These are phyloP conservation scores for Sarcocystis neurona DNA, from an alignment of 169 alveolate species.

Conservation along the genomic window DNA sequence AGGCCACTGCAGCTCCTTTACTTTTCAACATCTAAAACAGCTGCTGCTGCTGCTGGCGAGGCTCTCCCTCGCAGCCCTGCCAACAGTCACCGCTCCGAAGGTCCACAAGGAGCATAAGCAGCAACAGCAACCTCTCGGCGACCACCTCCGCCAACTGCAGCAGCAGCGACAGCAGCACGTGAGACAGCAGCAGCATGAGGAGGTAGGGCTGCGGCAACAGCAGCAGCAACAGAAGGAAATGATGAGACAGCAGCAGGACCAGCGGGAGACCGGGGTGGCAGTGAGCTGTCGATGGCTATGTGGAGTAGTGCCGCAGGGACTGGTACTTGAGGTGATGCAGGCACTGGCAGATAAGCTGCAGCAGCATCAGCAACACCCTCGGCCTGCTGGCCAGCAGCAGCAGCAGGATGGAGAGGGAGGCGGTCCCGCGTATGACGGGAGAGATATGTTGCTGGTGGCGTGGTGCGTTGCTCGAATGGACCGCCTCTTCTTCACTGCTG, in stretches of 20 bases:
- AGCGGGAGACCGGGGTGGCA: conserved; percentile 11
- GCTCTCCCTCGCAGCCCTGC: background rate
- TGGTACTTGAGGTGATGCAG: conserved; percentile 1
- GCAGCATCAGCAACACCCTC: no score
- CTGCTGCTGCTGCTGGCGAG: conserved; percentile 38
- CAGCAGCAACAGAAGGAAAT: background rate
- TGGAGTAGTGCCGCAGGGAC: no score
- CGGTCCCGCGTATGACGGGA: background rate
- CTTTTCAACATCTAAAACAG: conserved; percentile 13
- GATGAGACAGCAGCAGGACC: background rate
- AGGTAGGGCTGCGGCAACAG: background rate
- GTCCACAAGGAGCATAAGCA: background rate
- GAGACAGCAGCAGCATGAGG: no score
- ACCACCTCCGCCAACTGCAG: no score
- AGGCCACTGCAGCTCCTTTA: conserved; percentile 10
- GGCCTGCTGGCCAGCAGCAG: background rate
- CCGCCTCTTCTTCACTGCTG: background rate
- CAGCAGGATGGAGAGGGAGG: background rate
- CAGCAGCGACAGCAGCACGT: no score
- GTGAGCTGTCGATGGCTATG: no score
- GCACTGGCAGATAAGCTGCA: conserved; percentile 11
- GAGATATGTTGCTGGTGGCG: conserved; percentile 19
- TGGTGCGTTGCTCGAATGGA: conserved; percentile 4
- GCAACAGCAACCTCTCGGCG: no score
- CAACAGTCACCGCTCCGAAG: background rate